These are phyloP conservation scores for Gossypium davidsonii DNA, from an alignment of 441 rosid genomes.

Conservation along the genomic window DNA sequence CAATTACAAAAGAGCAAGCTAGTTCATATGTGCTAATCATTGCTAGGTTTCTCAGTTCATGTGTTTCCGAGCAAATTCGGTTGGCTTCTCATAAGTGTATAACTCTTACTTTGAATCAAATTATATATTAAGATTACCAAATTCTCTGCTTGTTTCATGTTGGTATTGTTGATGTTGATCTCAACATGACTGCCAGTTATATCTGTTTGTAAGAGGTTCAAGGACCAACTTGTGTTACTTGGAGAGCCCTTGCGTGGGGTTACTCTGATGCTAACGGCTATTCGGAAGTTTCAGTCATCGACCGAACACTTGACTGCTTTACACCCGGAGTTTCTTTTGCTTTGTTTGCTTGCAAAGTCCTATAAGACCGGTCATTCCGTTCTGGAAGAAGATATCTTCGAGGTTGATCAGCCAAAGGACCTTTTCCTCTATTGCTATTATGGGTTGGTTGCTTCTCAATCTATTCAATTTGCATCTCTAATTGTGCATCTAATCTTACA, in stretches of 20 bases:
- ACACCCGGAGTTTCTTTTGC: constrained; percentile 87
- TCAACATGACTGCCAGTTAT: constrained; percentile 40
- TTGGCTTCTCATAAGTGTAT: constrained; percentile 72
- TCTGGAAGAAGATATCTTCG: constrained; percentile 74
- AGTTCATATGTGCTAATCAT: constrained; percentile 31
- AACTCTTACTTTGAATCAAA: constrained; percentile 4
- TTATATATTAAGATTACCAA: background rate
- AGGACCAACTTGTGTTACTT: constrained; percentile 62
- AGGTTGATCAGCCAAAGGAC: constrained; percentile 84
- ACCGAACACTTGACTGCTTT: constrained; percentile 67
- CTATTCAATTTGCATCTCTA: no score
- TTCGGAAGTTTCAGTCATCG: constrained; percentile 65
- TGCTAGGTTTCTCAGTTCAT: constrained; percentile 60
- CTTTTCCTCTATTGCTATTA: constrained; percentile 83
- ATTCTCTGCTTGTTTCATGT: background rate
- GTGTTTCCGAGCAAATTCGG: constrained; percentile 62
- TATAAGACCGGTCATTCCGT: constrained; percentile 70
- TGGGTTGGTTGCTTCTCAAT: constrained; percentile 47
- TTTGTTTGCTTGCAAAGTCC: constrained; percentile 68
- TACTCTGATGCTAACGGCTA: constrained; percentile 57
- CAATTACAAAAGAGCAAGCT: constrained; percentile 53
- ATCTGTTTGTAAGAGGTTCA: constrained; percentile 70
- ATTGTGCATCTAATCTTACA: no score
- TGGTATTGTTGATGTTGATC: constrained; percentile 5
- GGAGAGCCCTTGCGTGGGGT: constrained; percentile 70